phyloP scores from a whole-genome alignment of 2,329 filamentous ascomycete genomes.

The Fusarium fujikuroi region DNA sequence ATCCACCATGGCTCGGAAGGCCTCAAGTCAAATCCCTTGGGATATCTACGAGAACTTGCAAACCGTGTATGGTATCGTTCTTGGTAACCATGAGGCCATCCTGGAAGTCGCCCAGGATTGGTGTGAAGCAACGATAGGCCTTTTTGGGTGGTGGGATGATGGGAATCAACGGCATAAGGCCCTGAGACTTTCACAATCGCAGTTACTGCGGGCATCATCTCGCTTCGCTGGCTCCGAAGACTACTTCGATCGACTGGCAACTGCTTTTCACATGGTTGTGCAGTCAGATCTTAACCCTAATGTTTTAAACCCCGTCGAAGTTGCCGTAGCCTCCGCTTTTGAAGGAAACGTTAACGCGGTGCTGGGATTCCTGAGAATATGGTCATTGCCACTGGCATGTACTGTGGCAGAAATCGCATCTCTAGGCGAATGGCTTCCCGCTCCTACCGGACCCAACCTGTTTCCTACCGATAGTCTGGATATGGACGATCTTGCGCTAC shows the following conservation, averaged over 20 bases:
- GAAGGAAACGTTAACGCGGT: constrained; percentile 84
- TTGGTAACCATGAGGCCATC: constrained; percentile 81
- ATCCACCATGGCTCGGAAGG: constrained; percentile 77
- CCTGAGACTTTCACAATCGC: constrained; percentile 54
- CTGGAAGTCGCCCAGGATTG: constrained; percentile 85
- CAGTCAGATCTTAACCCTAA: constrained; percentile 81
- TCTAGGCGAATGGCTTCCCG: constrained; percentile 83
- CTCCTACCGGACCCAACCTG: constrained; percentile 52
- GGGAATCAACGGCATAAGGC: constrained; percentile 62
- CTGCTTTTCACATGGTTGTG: constrained; percentile 75
- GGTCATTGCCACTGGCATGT: constrained; percentile 83
- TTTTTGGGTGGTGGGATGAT: constrained; percentile 94
- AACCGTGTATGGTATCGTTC: constrained; percentile 81
- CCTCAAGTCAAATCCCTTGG: constrained; percentile 89
- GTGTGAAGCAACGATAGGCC: constrained; percentile 85
- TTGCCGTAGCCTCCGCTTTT: constrained; percentile 83
- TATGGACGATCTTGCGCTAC: constrained; percentile 84
- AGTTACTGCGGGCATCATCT: constrained; percentile 49
- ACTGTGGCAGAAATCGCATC: constrained; percentile 85
- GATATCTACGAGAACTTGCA: constrained; percentile 87
- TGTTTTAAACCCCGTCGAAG: constrained; percentile 77
- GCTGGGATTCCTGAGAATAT: constrained; percentile 77
- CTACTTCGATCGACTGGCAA: constrained; percentile 78
- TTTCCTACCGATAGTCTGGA: constrained; percentile 75
- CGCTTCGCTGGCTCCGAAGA: constrained; percentile 68